These are phyloP conservation scores for Flaveria bidentis DNA, from an alignment of 129 eudicot genomes.

Conservation along the genomic window DNA sequence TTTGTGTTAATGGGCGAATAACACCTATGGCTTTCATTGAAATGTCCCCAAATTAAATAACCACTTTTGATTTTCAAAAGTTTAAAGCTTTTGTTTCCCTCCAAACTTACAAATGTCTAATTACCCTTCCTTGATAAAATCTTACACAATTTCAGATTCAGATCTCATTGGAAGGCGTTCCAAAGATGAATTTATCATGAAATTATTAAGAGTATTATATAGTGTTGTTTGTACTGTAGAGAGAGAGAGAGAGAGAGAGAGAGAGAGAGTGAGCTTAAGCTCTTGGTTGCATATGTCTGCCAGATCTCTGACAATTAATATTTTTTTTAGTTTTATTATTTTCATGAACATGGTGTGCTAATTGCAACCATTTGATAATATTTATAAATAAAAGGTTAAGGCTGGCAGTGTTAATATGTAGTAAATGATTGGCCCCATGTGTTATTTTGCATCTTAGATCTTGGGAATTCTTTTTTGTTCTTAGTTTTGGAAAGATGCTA, in stretches of 20 bases:
- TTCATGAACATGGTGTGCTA: constrained; percentile 25
- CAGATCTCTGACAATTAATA: constrained; percentile 38
- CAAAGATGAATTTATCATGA: not conserved
- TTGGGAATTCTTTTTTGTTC: constrained; percentile 23
- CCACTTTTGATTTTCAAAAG: constrained; percentile 7
- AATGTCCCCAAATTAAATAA: not conserved
- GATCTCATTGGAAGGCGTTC: constrained; percentile 8
- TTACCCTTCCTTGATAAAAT: too few species aligned
- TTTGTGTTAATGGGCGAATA: too few species aligned
- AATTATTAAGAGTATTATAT: not conserved
- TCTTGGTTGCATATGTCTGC: constrained; percentile 29
- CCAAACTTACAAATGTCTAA: not conserved
- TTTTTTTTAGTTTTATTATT: not conserved
- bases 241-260: too few species aligned
- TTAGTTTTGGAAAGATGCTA: constrained; percentile 6
- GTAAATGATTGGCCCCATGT: constrained; percentile 44
- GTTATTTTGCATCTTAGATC: constrained; percentile 2
- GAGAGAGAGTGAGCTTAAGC: constrained; percentile 23
- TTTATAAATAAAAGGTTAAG: constrained; percentile 10
- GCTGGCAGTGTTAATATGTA: constrained; percentile 33
- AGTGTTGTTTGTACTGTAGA: constrained; percentile 24
- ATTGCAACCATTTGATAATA: not conserved
- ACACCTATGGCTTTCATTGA: too few species aligned
- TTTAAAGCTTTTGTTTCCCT: constrained; percentile 13
- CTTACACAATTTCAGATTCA: constrained; percentile 8